A percentile compares a stretch with the other conserved stretches of the same genome.
phyloP scores from a whole-genome alignment of 2,329 filamentous ascomycete species.

The Clarireedia sp. region DNA sequence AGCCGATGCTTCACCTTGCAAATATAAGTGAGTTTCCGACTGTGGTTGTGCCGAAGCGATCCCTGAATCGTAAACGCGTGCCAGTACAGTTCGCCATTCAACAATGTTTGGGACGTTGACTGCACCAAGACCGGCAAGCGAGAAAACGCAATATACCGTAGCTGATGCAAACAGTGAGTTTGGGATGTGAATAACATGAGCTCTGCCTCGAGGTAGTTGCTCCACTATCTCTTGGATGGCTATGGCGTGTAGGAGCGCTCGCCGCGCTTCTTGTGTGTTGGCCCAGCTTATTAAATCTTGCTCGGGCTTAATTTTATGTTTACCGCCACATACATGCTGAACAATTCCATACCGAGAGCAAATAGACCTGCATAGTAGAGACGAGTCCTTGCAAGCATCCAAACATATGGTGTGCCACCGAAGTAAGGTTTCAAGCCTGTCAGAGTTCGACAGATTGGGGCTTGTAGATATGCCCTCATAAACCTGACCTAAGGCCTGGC shows the following conservation, averaged over 20 bases:
- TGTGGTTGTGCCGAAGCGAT: conserved; percentile 45
- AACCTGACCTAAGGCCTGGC: conserved; percentile 33
- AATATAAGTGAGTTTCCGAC: conserved; percentile 33
- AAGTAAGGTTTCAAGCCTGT: conserved; percentile 34
- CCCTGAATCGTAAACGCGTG: conserved; percentile 22
- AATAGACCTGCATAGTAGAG: conserved; percentile 32
- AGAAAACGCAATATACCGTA: conserved; percentile 36
- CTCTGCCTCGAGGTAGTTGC: conserved; percentile 36
- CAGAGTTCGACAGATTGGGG: conserved; percentile 26
- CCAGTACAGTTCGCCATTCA: conserved; percentile 35
- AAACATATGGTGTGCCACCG: conserved; percentile 39
- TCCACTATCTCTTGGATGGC: conserved; percentile 40
- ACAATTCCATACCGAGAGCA: conserved; percentile 33
- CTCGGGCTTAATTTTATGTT: conserved; percentile 21
- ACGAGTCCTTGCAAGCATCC: conserved; percentile 35
- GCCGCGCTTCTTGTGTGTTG: conserved; percentile 32
- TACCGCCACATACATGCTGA: conserved; percentile 34
- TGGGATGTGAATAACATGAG: conserved; percentile 39
- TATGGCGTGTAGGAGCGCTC: conserved; percentile 36
- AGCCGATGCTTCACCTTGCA: conserved; percentile 26
- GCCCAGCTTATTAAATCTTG: conserved; percentile 35
- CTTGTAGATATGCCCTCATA: conserved; percentile 33
- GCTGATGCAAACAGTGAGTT: conserved; percentile 37
- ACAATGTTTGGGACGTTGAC: conserved; percentile 33
- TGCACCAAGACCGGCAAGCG: conserved; percentile 32